These are phyloP conservation scores for Phlyctochytrium planicorne DNA, from an alignment of 192 early-diverging fungal genomes.

Conservation along the genomic window DNA sequence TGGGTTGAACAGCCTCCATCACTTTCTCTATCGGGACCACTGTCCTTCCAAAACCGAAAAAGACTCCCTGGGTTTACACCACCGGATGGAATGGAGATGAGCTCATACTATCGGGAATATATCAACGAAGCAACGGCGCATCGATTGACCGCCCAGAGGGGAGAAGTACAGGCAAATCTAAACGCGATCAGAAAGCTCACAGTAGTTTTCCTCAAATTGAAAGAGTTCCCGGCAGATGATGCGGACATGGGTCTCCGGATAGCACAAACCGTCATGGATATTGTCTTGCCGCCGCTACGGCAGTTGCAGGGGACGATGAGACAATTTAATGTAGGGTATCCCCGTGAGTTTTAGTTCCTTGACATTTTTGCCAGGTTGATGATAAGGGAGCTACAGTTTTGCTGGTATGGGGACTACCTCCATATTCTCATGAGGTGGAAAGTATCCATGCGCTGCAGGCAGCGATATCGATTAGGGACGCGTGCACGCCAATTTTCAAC, in stretches of 20 bases:
- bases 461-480: background rate
- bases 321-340: background rate
- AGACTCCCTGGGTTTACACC: background rate
- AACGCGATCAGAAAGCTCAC: background rate
- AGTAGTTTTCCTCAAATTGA: background rate
- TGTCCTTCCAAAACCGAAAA: background rate
- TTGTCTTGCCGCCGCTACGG: background rate
- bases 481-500: background rate
- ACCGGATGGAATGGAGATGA: background rate
- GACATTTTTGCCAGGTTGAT: slow-evolving; percentile 13
- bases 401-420: slow-evolving; percentile 13
- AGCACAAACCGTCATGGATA: slow-evolving; percentile 3
- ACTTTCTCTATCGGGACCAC: background rate
- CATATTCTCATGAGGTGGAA: slow-evolving; percentile 7
- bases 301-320: background rate
- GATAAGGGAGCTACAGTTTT: slow-evolving; percentile 12
- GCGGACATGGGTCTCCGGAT: background rate
- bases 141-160: background rate
- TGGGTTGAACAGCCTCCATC: background rate
- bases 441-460: slow-evolving; percentile 3
- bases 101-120: background rate
- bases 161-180: background rate
- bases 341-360: too few species aligned
- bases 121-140: slow-evolving; percentile 6
- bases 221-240: slow-evolving; percentile 6